Percentiles rank a stretch among this genome's conserved stretches.
These are phyloP conservation scores for Camellia sinensis DNA, from an alignment of 148 eudicot species.

Conservation along the genomic window DNA sequence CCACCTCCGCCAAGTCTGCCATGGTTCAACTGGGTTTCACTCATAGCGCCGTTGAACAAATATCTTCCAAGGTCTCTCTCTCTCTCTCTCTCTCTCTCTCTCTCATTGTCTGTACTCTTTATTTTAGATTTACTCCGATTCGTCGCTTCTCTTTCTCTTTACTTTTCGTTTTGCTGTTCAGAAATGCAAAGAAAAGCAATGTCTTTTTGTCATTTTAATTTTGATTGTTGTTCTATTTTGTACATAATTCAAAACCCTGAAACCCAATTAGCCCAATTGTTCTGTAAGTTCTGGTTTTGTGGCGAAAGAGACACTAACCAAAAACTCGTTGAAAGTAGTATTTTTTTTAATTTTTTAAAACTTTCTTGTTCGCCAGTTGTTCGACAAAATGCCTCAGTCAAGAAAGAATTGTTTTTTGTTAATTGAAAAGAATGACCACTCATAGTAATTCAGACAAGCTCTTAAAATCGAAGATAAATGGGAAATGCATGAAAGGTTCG, in stretches of 20 bases:
- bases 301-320: not conserved
- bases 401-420: not conserved
- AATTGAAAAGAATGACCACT: not conserved
- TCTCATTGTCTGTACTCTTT: not conserved
- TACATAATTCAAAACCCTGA: not conserved
- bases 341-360: not conserved
- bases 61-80: not conserved
- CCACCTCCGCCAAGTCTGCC: not conserved
- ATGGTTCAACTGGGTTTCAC: not conserved
- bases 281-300: not conserved
- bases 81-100: slow-evolving; percentile 8
- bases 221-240: not conserved
- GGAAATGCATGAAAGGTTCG: not conserved
- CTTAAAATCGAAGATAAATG: not conserved
- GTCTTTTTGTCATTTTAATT: not conserved
- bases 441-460: not conserved
- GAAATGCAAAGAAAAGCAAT: not conserved
- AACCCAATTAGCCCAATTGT: not conserved
- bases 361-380: not conserved
- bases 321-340: not conserved
- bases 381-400: slow-evolving; percentile 13
- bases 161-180: not conserved
- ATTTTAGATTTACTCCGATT: not conserved
- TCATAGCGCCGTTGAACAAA: not conserved
- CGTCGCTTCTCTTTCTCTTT: not conserved